Evolutionary conservation across 345 rosid genomes (phyloP).

Genomic region (Punica granatum): DNA sequence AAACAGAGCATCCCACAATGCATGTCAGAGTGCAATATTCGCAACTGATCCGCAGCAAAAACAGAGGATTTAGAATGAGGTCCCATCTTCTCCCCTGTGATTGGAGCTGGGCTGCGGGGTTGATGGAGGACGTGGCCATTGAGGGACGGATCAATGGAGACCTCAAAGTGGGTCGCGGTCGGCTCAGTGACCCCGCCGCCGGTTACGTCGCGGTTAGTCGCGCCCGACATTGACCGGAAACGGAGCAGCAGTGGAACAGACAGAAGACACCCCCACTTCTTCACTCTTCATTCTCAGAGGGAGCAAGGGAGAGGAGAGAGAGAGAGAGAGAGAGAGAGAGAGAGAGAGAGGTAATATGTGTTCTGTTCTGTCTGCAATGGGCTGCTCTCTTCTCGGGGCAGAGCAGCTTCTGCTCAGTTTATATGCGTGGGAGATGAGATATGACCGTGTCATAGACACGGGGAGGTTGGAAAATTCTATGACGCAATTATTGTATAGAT

Average conservation of each 20-base stretch:
- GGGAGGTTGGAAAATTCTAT: too few relatives aligned
- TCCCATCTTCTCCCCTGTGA: background rate
- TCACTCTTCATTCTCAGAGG: background rate
- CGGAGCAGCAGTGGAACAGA: background rate
- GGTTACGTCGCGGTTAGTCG: background rate
- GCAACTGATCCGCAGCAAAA: background rate
- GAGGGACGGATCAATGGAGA: background rate
- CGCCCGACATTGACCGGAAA: background rate
- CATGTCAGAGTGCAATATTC: background rate
- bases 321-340: too few relatives aligned
- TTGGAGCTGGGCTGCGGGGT: background rate
- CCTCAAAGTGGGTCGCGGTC: background rate
- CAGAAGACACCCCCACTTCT: background rate
- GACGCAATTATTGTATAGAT: too few relatives aligned
- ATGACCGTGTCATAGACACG: too few relatives aligned
- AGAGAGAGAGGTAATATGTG: too few relatives aligned
- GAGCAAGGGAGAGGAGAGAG: background rate
- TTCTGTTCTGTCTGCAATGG: too few relatives aligned
- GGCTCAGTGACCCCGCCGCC: background rate
- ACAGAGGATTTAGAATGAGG: background rate
- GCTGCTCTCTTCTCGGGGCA: too few relatives aligned
- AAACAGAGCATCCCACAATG: background rate
- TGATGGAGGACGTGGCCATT: background rate
- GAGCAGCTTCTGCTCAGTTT: too few relatives aligned
- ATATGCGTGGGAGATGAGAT: too few relatives aligned